Conservation (phyloP, 2,329 filamentous ascomycete genomes). For the Alternaria brassicae region DNA sequence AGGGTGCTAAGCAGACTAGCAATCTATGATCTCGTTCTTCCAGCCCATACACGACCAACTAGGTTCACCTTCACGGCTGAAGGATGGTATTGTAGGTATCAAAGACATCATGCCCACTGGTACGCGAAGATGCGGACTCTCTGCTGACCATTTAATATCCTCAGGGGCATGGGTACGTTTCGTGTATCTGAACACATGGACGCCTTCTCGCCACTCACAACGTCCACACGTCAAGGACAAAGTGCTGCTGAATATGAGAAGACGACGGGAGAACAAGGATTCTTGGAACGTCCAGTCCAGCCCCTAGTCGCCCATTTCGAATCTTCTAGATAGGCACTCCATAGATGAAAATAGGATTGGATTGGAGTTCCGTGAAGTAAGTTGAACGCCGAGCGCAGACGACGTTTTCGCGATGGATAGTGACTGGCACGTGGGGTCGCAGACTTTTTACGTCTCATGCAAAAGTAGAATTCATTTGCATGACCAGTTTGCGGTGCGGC, state of each 20-base stretch:
- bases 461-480: not conserved
- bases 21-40: not conserved
- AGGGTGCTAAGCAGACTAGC: not conserved
- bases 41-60: conserved; percentile 1
- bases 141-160: not conserved
- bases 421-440: not conserved
- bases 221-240: not conserved
- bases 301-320: not conserved
- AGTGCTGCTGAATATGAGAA: not conserved
- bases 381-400: not conserved
- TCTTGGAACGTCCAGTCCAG: not conserved
- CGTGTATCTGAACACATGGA: not conserved
- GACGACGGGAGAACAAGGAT: not conserved
- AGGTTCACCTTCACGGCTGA: not conserved
- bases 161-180: not conserved
- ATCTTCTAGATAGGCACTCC: not conserved
- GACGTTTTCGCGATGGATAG: not conserved
- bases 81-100: not conserved
- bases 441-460: not conserved
- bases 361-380: not conserved
- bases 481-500: not conserved
- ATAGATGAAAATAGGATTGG: not conserved
- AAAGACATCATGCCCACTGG: not conserved
- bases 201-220: not conserved
- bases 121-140: not conserved